phyloP scores from a whole-genome alignment of 2,329 filamentous ascomycete genomes.

The Fusarium sp. region DNA sequence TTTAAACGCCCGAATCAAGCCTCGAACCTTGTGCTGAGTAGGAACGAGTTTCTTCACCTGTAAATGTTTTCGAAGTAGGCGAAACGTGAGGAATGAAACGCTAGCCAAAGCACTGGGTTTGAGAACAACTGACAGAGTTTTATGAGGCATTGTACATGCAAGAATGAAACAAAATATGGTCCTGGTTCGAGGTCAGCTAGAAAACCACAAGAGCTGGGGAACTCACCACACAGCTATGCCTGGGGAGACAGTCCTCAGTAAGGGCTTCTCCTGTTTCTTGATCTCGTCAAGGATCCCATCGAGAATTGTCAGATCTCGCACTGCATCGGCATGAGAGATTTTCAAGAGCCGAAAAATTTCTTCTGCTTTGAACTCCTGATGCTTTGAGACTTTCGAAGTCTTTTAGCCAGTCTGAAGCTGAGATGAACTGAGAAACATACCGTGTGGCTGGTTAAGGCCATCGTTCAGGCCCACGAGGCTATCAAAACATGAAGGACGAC shows the following conservation, averaged over 20 bases:
- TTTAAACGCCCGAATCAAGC: slow-evolving; percentile 16
- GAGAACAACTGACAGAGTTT: rapidly evolving
- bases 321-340: background rate
- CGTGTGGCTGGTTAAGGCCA: too few species aligned
- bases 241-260: background rate
- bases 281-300: background rate
- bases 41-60: background rate
- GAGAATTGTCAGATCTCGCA: rapidly evolving
- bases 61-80: background rate
- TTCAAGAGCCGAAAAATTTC: rapidly evolving
- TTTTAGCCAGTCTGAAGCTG: background rate
- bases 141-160: background rate
- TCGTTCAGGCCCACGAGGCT: background rate
- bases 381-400: background rate
- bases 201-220: rapidly evolving
- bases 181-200: background rate
- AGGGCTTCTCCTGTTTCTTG: background rate
- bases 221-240: background rate
- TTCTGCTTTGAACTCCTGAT: background rate
- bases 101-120: rapidly evolving
- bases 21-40: slow-evolving; percentile 1
- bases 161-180: background rate
- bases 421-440: background rate
- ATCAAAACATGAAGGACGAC: rapidly evolving
- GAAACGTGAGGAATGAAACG: rapidly evolving